These are phyloP conservation scores for Ajuga chamaepitys DNA, from an alignment of 257 asterid species.

Conservation along the genomic window DNA sequence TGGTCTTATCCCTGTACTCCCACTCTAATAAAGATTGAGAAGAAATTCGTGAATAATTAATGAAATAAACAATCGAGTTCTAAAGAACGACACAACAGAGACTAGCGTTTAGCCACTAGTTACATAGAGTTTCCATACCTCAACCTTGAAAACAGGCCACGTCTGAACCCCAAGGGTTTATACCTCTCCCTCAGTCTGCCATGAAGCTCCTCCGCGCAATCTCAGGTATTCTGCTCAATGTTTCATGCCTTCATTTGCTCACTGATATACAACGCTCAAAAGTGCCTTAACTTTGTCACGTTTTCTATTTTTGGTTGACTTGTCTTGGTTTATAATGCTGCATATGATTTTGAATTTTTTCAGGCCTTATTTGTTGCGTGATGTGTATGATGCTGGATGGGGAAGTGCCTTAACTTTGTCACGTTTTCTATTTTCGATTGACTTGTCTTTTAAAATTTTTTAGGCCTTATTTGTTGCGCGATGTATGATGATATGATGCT, in stretches of 20 bases:
- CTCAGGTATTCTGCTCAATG: slow-evolving; percentile 28
- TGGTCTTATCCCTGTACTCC: too few relatives aligned
- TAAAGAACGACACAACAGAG: too few relatives aligned
- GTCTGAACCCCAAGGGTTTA: slow-evolving; percentile 29
- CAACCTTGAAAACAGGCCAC: slow-evolving; percentile 8
- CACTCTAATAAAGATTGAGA: too few relatives aligned
- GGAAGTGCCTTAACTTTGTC: too few relatives aligned
- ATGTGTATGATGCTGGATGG: too few relatives aligned
- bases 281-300: background rate
- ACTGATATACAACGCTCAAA: background rate
- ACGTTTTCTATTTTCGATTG: too few relatives aligned
- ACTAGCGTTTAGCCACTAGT: background rate
- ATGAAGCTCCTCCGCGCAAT: slow-evolving; percentile 59
- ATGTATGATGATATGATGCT: slow-evolving; percentile 95
- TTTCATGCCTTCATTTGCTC: background rate
- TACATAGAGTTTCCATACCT: slow-evolving; percentile 7
- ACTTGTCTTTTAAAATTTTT: too few relatives aligned
- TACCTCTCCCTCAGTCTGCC: slow-evolving; percentile 11
- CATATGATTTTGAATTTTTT: slow-evolving; percentile 5
- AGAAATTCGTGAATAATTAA: too few relatives aligned
- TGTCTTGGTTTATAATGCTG: background rate
- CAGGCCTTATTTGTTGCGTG: slow-evolving; percentile 78
- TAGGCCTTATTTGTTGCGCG: too few relatives aligned
- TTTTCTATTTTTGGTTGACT: background rate
- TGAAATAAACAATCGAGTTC: too few relatives aligned